Percentiles rank a stretch among this genome's conserved stretches.
Conservation (phyloP, 2,329 filamentous ascomycete species). For the Neonectria sp. region DNA sequence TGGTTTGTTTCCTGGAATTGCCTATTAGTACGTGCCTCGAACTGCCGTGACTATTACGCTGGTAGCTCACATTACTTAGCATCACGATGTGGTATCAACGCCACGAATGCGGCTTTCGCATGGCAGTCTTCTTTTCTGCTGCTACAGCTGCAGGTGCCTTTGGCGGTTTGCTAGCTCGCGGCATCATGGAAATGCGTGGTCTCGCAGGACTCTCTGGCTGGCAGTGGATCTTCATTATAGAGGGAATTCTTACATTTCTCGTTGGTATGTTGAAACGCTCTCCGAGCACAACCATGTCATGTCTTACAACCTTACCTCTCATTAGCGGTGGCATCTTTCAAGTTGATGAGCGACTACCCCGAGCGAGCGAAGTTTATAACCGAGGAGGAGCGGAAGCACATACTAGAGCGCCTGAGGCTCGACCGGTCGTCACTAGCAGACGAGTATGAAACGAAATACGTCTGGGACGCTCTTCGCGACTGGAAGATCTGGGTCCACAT, state of each 20-base stretch:
- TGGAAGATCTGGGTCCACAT: slow-evolving; percentile 71
- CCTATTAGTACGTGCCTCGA: slow-evolving; percentile 59
- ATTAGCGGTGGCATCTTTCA: slow-evolving; percentile 48
- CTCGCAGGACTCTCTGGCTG: slow-evolving; percentile 71
- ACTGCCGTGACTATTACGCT: too few relatives aligned
- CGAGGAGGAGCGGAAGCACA: slow-evolving; percentile 58
- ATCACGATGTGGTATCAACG: slow-evolving; percentile 73
- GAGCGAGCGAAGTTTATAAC: slow-evolving; percentile 64
- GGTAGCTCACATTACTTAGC: slow-evolving; percentile 37
- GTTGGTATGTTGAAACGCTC: too few relatives aligned
- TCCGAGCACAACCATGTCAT: neutral
- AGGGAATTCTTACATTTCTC: too few relatives aligned
- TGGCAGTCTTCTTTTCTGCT: slow-evolving; percentile 73
- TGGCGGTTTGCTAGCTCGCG: slow-evolving; percentile 72
- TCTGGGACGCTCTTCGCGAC: slow-evolving; percentile 70
- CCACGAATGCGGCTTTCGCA: slow-evolving; percentile 72
- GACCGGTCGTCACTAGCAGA: slow-evolving; percentile 66
- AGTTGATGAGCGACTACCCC: slow-evolving; percentile 72
- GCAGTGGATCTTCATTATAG: slow-evolving; percentile 85
- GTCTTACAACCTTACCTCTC: slow-evolving; percentile 54
- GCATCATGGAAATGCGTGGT: slow-evolving; percentile 71
- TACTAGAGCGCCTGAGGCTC: slow-evolving; percentile 58
- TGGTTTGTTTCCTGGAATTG: slow-evolving; percentile 72
- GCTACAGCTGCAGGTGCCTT: slow-evolving; percentile 74
- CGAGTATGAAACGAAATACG: slow-evolving; percentile 69